Conservation (phyloP, 2,329 filamentous ascomycete species). For the Claviceps sorghi region DNA sequence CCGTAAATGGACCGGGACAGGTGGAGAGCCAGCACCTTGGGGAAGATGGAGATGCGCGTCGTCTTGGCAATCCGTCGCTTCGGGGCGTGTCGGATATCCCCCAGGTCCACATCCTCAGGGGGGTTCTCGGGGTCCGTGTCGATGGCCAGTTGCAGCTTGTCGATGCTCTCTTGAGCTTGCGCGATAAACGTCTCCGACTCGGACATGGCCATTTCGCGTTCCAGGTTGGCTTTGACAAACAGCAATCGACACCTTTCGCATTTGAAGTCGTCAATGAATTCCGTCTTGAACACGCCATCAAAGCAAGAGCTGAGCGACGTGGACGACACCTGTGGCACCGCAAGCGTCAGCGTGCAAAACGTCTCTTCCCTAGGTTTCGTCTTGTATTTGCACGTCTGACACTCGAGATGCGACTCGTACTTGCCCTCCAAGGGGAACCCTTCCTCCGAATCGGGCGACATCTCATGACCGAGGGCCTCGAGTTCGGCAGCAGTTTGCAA, state of each 20-base stretch:
- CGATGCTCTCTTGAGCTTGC: constrained; percentile 42
- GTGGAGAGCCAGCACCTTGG: constrained; percentile 81
- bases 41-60: constrained; percentile 74
- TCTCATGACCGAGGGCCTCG: constrained; percentile 2
- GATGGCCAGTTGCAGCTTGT: constrained; percentile 53
- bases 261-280: constrained; percentile 92
- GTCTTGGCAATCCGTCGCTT: constrained; percentile 76
- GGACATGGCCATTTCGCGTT: constrained; percentile 41
- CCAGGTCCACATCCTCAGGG: constrained; percentile 58
- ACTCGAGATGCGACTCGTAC: constrained; percentile 90
- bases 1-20: constrained; percentile 90
- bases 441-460: constrained; percentile 38
- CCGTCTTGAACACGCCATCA: constrained; percentile 84
- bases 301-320: constrained; percentile 80
- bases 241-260: constrained; percentile 86
- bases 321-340: constrained; percentile 70
- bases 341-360: constrained; percentile 84
- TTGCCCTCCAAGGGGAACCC: constrained; percentile 86
- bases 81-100: constrained; percentile 59
- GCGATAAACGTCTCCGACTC: constrained; percentile 36
- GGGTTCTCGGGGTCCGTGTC: constrained; percentile 68
- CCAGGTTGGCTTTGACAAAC: constrained; percentile 55
- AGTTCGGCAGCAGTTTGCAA: background rate
- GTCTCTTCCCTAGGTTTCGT: constrained; percentile 70
- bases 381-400: constrained; percentile 76